phyloP scores from a whole-genome alignment of 23 red algal species.

The Cyanidiococcus yangmingshanensis region DNA sequence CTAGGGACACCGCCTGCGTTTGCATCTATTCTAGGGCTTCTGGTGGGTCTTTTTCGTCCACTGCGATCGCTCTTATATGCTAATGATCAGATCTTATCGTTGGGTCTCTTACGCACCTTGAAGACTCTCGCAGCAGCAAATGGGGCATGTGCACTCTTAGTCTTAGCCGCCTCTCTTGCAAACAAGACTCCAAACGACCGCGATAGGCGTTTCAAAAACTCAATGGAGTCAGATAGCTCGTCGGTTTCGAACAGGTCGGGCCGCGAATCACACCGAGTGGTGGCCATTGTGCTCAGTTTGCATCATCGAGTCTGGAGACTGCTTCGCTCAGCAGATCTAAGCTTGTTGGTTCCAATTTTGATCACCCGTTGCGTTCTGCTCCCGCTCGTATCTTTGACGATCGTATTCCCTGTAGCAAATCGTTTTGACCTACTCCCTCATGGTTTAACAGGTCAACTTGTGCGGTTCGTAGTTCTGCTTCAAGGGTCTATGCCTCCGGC shows the following conservation, averaged over 20 bases:
- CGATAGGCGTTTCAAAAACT: background rate
- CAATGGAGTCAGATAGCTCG: background rate
- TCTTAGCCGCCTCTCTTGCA: background rate
- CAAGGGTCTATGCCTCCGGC: background rate
- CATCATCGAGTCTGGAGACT: background rate
- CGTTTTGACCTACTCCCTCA: background rate
- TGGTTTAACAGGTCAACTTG: background rate
- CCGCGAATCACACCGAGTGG: background rate
- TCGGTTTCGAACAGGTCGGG: background rate
- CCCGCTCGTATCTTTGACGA: background rate
- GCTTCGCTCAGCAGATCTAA: background rate
- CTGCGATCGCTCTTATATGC: background rate
- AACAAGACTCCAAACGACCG: background rate
- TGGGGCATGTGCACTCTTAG: background rate
- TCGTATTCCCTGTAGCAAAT: background rate
- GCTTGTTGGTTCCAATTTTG: background rate
- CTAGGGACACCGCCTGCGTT: slow-evolving; percentile 13
- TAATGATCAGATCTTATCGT: background rate
- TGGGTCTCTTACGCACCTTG: background rate
- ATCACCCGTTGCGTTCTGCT: background rate
- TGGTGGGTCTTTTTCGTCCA: background rate
- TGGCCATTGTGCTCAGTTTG: background rate
- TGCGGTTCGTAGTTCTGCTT: slow-evolving; percentile 4
- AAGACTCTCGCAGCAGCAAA: background rate
- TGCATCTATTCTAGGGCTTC: background rate